Evolutionary conservation across 1,284 basidiomycete genomes (phyloP), one percentile per base, ranked within the genome.

Genomic region (Ustilago nuda): DNA sequence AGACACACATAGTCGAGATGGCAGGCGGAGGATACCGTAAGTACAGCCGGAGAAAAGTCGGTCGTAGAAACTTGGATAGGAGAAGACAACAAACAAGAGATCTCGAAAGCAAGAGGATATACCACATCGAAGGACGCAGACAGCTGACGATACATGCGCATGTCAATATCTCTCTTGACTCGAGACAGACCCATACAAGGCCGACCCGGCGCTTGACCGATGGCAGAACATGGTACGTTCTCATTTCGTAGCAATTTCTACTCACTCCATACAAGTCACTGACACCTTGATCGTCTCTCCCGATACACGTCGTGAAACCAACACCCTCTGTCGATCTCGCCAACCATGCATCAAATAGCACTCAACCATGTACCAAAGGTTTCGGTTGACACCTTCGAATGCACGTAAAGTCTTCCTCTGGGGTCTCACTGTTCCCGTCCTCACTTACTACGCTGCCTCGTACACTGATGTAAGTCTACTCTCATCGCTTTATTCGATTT

Each of bases 331-430:
- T 27, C 23, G 23, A 27, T 27, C 11, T 41, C 39, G 6, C 17
- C 43, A 19, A 45, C 43, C 3, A 12, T 27, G 17, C 17, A 4
- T 6, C 35, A 33, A 19, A 32, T 1, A 61, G 59, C 82, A 84
- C 75, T 76, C 79, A 61, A 79, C 82, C 52, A 84, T 84, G 82
- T 84, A 84, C 75, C 72, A 77, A 57, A 74, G 81, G 32, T 84
- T 84, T 76, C 76, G 78, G 46, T 60, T 82, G 57, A 84, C 82
- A 32, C 52, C 76, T 0, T 62, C 72, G 27, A 82, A 81, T 41
- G 64, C 78, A 35, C 74, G 77, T 27, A 41, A 53, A 23, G 61
- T 82, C 41, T 30, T 80, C 15, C 35, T 82, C 27, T 82, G 76
- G 78, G 82, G 78, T 19, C 23, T 82, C 32, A 61, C 72, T 27